Base-by-base conservation (phyloP, 805 yeast genomes). In the Myxozyma melibiosi region DNA sequence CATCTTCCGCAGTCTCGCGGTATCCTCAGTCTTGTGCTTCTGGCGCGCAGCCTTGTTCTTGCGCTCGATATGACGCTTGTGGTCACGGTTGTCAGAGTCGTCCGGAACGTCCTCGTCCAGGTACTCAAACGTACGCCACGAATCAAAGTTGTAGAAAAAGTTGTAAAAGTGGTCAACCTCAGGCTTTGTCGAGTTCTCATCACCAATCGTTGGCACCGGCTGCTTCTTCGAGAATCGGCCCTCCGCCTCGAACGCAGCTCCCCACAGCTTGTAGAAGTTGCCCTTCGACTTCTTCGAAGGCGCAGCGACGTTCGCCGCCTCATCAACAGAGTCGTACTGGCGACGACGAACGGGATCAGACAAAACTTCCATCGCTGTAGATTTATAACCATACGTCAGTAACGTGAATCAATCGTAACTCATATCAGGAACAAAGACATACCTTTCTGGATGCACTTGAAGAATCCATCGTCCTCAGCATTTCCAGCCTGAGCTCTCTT, bases 61-160 rank as follows among this genome's bases (percentile, higher is more conserved):
- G 81, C 92, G 90, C 79, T 94, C 99, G 67, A 91, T 86, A 80
- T 90, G 88, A 79, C 99, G 96, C 81, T 94, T 94, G 84, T 94
- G 96, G 75, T 94, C 99, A 82, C 99, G 90, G 85, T 94, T 94
- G 61, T 96, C 88, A 56, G 97, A 88, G 77, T 94, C 99, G 79
- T 94, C 99, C 67, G 99, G 99, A 70, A 91, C 97, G 72, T 94
- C 99, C 80, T 94, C 99, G 73, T 94, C 99, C 74, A 90, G 83
- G 79, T 91, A 94, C 78, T 94, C 99, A 72, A 94, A 94, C 46
- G 96, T 80, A 80, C 96, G 88, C 99, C 99, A 94, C 20, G 98
- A 92, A 76, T 94, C 97, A 66, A 91, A 88, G 74, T 86, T 85
- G 75, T 85, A 85, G 87, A 94, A 94, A 83, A 90, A 92, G 66